These are phyloP conservation scores for Trypanosoma boissoni DNA, from an alignment of 208 protist genomes.

Conservation along the genomic window DNA sequence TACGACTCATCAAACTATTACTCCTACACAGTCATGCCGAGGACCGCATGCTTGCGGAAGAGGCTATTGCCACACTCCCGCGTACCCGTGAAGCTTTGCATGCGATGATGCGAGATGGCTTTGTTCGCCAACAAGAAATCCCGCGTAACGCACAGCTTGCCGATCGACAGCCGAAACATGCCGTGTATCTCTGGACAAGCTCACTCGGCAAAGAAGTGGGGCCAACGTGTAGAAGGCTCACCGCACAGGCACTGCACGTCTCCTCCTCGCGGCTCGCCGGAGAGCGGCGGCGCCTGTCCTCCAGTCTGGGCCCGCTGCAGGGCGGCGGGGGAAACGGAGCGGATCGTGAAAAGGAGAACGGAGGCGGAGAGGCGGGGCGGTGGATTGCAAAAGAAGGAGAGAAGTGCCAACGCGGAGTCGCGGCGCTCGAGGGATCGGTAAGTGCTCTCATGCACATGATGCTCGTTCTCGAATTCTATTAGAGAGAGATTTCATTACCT, in stretches of 20 bases:
- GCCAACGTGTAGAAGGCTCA: slow-evolving; percentile 39
- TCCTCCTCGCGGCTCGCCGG: slow-evolving; percentile 32
- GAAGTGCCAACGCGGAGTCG: slow-evolving; percentile 29
- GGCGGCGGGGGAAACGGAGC: slow-evolving; percentile 3
- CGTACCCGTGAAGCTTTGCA: slow-evolving; percentile 67
- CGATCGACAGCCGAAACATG: slow-evolving; percentile 55
- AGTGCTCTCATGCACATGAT: slow-evolving; percentile 65
- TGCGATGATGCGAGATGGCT: slow-evolving; percentile 75
- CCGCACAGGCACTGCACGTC: slow-evolving; percentile 46
- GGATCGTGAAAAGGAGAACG: slow-evolving; percentile 3
- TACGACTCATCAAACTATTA: slow-evolving; percentile 78
- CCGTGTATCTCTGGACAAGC: slow-evolving; percentile 64
- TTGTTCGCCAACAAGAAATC: slow-evolving; percentile 67
- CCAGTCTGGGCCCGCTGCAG: slow-evolving; percentile 7
- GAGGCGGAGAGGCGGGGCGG: not conserved
- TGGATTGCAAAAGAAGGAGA: slow-evolving; percentile 3
- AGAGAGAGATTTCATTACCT: no score
- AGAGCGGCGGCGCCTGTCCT: slow-evolving; percentile 25
- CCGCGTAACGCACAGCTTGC: slow-evolving; percentile 37
- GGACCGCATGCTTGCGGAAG: slow-evolving; percentile 75
- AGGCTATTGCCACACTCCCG: slow-evolving; percentile 63
- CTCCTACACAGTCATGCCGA: slow-evolving; percentile 68
- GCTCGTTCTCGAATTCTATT: slow-evolving; percentile 67
- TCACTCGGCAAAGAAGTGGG: slow-evolving; percentile 38
- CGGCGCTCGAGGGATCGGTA: slow-evolving; percentile 61